Evolutionary conservation across 306 rosid genomes (phyloP).

Genomic region (Trifolium subterraneum): DNA sequence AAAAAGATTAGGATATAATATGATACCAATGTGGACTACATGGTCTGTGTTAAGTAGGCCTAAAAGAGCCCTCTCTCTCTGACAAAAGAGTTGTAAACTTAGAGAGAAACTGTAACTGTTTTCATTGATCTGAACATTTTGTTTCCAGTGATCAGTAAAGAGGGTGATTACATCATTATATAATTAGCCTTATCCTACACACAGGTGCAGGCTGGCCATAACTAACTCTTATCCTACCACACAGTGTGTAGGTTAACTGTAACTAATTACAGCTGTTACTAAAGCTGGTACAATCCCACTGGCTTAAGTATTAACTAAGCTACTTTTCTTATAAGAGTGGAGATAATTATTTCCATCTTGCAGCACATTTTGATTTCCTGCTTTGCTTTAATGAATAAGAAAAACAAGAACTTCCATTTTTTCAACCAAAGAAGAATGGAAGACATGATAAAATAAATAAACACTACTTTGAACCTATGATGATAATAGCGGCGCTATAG

Average conservation of each 20-base stretch:
- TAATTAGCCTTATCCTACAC: no score
- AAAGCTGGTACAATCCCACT: no score
- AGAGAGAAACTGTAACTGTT: no score
- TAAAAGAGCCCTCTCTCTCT: not conserved
- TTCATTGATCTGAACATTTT: no score
- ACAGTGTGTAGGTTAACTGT: no score
- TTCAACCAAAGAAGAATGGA: not conserved
- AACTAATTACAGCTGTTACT: no score
- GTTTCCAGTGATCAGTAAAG: no score
- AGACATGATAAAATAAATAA: not conserved
- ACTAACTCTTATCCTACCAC: no score
- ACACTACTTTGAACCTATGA: constrained; percentile 16
- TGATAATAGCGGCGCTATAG: no score
- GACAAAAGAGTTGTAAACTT: not conserved
- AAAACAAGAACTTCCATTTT: constrained; percentile 14
- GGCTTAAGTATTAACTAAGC: no score
- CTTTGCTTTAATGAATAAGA: constrained; percentile 1
- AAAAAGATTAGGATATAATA: not conserved
- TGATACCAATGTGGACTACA: constrained; percentile 6
- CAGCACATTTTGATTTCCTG: constrained; percentile 27
- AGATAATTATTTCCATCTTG: constrained; percentile 22
- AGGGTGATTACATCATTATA: no score
- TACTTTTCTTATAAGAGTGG: not conserved
- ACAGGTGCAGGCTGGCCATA: no score
- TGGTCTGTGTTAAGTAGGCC: not conserved